These are phyloP conservation scores for Colletotrichum chrysophilum DNA, from an alignment of 2,329 filamentous ascomycete genomes.

Conservation along the genomic window DNA sequence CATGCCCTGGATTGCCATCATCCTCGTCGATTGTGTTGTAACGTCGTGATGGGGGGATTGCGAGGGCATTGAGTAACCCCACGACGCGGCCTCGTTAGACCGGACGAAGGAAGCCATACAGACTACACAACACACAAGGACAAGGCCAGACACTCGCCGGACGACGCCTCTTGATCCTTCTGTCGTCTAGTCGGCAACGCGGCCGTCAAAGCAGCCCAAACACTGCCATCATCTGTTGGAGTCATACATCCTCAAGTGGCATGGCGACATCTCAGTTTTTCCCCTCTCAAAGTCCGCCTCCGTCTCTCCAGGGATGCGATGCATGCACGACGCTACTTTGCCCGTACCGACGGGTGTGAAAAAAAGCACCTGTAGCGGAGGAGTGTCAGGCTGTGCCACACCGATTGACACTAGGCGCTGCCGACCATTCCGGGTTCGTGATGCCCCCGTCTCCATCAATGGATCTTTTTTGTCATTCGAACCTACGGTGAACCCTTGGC, in stretches of 20 bases:
- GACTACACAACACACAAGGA: not conserved
- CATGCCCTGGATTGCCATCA: not conserved
- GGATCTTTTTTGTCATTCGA: constrained; percentile 11
- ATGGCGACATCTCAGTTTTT: not conserved
- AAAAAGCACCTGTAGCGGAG: not conserved
- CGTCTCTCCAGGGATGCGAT: not conserved
- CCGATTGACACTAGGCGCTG: not conserved
- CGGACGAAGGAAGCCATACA: not conserved
- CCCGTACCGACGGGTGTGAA: not conserved
- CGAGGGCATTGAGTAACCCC: not conserved
- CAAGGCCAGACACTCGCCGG: not conserved
- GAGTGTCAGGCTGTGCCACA: constrained; percentile 10
- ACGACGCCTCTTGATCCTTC: not conserved
- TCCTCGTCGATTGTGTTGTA: not conserved
- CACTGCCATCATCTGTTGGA: not conserved
- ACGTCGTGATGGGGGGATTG: not conserved
- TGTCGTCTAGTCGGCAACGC: not conserved
- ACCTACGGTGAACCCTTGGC: constrained; percentile 6
- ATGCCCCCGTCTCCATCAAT: constrained; percentile 9
- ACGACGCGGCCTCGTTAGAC: not conserved
- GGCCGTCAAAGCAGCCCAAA: not conserved
- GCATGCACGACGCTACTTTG: not conserved
- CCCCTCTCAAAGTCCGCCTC: not conserved
- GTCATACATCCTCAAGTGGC: not conserved
- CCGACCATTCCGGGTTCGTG: constrained; percentile 5